A percentile compares a stretch with the other conserved stretches of the same genome.
Conservation (phyloP, 177 flowering plant genomes). For the Vitis hybrid region DNA sequence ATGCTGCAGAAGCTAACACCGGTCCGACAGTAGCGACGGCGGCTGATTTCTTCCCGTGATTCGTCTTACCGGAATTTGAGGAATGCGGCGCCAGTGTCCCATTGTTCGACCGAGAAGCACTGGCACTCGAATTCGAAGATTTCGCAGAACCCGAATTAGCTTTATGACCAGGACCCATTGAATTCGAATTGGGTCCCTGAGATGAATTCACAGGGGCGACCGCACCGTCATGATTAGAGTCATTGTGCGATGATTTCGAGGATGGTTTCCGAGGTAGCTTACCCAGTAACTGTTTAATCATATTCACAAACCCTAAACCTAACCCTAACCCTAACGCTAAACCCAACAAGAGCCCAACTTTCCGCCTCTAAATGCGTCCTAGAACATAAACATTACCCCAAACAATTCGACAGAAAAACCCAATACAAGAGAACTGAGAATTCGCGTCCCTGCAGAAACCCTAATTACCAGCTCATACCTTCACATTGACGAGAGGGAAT, state of each 20-base stretch:
- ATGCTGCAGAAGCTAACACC: constrained; percentile 28
- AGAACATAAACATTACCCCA: background rate
- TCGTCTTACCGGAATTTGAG: constrained; percentile 22
- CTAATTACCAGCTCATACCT: background rate
- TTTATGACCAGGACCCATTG: constrained; percentile 23
- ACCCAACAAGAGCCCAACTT: constrained; percentile 3
- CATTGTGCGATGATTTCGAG: constrained; percentile 50
- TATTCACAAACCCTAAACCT: constrained; percentile 35
- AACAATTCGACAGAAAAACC: background rate
- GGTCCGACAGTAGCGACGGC: constrained; percentile 26
- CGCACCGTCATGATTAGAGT: constrained; percentile 34
- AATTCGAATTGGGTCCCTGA: constrained; percentile 26
- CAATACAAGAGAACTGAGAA: constrained; percentile 1
- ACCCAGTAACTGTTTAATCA: constrained; percentile 79
- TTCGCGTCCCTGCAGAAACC: background rate
- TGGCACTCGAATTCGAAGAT: constrained; percentile 25
- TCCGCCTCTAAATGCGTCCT: constrained; percentile 7
- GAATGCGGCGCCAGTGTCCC: constrained; percentile 19
- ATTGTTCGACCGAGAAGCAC: constrained; percentile 30
- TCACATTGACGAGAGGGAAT: constrained; percentile 1
- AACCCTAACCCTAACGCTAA: constrained; percentile 18
- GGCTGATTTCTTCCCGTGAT: constrained; percentile 46
- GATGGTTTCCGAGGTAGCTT: constrained; percentile 72
- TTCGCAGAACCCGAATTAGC: constrained; percentile 28
- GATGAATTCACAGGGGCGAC: constrained; percentile 23